These are phyloP conservation scores for Tuber umbilicatum DNA, from an alignment of 495 filamentous ascomycete species.

Conservation along the genomic window DNA sequence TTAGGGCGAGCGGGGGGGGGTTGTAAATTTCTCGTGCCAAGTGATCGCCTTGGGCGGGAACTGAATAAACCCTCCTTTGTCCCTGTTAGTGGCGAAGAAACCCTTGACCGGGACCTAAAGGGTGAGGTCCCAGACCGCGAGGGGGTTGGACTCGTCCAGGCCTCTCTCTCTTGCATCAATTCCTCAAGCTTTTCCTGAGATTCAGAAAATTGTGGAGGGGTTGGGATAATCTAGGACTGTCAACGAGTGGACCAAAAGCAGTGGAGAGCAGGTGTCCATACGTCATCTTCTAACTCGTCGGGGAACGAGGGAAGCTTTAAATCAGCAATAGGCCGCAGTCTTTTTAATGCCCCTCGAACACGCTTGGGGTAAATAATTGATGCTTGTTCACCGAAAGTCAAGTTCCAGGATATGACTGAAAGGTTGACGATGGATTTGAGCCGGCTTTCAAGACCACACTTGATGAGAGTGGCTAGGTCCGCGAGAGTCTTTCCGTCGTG, in stretches of 20 bases:
- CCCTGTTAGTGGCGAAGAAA: conserved; percentile 2
- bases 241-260: conserved; percentile 11
- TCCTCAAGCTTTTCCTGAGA: conserved; percentile 48
- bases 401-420: conserved; percentile 56
- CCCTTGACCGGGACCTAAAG: conserved; percentile 14
- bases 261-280: conserved; percentile 26
- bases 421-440: conserved; percentile 51
- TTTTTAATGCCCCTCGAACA: conserved; percentile 49
- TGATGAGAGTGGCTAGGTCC: conserved; percentile 51
- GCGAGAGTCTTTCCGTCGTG: conserved; percentile 46
- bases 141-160: conserved; percentile 35
- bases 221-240: conserved; percentile 29
- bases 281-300: conserved; percentile 43
- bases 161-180: conserved; percentile 7
- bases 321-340: conserved; percentile 47
- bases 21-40: neutral
- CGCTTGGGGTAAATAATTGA: conserved; percentile 46
- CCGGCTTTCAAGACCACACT: conserved; percentile 52
- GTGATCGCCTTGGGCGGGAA: conserved; percentile 1
- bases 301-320: conserved; percentile 48
- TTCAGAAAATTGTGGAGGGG: conserved; percentile 48
- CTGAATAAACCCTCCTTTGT: neutral
- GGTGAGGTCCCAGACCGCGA: conserved; percentile 23
- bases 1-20: conserved; percentile 48
- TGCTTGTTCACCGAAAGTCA: conserved; percentile 50